Base-by-base conservation (phyloP, 805 yeast genomes). In the Debaryomyces castellii region DNA sequence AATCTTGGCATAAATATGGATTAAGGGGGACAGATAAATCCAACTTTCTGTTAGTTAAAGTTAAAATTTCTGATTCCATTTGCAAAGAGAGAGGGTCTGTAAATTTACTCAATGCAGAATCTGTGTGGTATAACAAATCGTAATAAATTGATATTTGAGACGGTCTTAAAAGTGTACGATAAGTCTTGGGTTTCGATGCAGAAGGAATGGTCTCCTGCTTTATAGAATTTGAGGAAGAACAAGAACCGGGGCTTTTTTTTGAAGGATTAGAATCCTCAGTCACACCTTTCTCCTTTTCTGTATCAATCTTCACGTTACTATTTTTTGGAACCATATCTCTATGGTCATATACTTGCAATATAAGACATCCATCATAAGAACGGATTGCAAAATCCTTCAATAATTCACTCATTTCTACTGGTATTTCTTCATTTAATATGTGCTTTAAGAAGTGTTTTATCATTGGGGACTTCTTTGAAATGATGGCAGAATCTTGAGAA, bases 361-460 rank as follows among this genome's bases (percentile, higher is more conserved):
- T 87, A 33, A 92, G 71, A 62, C 96, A 88, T 0, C 97, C 97
- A 60, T 94, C 97, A 62, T 89, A 92, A 44, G 89, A 79, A 48
- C 81, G 80, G 27, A 91, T 80, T 16, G 91, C 86, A 30, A 92
- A 88, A 62, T 92, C 98, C 57, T 87, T 82, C 38, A 94, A 75
- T 8, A 92, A 87, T 66, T 94, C 98, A 54, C 90, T 82, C 60
- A 92, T 82, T 11, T 95, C 89, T 34, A 89, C 87, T 1, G 97
- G 97, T 11, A 92, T 88, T 55, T 83, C 85, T 42, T 92, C 96
- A 45, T 80, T 73, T 12, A 90, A 84, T 9, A 92, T 86, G 58
- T 83, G 87, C 51, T 84, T 82, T 49, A 92, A 68, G 56, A 94
- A 94, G 51, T 84, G 87, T 60, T 84, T 86, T 41, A 89, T 80